Base-by-base conservation (phyloP, 371 early-diverging fungal species). In the Syncephalastrum sp. region DNA sequence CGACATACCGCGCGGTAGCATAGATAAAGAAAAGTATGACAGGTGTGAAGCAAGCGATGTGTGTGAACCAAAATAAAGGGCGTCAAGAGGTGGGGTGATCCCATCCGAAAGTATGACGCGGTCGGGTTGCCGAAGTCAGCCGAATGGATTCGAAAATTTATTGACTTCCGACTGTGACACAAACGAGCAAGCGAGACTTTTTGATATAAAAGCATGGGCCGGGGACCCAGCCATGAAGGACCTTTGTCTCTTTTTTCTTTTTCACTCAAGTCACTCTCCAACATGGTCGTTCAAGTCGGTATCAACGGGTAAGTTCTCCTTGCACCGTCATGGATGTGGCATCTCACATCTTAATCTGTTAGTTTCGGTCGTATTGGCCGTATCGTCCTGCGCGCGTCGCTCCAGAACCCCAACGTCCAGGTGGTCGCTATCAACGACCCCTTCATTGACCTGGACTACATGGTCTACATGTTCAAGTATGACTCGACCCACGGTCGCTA, bases 391-490 rank as follows among this genome's bases (percentile, higher is more conserved):
- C 93, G 97, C 71, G 91, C 94, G 61, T 81, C 95, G 47, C 80
- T 94, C 38, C 72, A 83, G 62, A 79, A 91, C 80, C 70, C 77
- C 44, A 75, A 84, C 21, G 88, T 98, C 59, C 74, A 92, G 59
- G 96, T 99, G 56, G 92, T 93, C 48, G 89, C 96, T 57, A 85
- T 99, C 85, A 99, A 99, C 85, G 99, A 99, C 76, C 99, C 99
- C 54, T 95, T 97, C 90, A 91, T 97, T 69, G 90, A 90, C 68
- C 81, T 91, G 23, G 91, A 94, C 54, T 97, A 99, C 88, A 95
- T 97, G 91, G 90, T 87, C 70, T 98, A 99, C 87, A 79, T 97
- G 77, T 73, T 96, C 70, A 95, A 95, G 86, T 96, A 96, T 76
- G 99, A 99, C 85, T 94, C 98, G 24, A 95, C 95, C 67, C 98